These are phyloP conservation scores for Stellera chamaejasme DNA, from an alignment of 345 rosid species.

Conservation along the genomic window DNA sequence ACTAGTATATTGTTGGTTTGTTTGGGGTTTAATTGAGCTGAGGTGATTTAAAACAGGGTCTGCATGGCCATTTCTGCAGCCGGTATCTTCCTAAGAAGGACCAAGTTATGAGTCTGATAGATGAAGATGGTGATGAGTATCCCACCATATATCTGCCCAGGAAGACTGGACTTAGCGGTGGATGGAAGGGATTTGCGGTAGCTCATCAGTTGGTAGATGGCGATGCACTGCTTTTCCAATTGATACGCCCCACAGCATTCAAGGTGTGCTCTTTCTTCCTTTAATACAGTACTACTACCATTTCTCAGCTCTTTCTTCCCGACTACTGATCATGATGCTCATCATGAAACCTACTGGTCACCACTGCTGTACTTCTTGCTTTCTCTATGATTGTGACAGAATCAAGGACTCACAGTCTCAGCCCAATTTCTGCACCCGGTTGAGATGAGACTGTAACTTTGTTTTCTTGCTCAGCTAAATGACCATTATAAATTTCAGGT, in stretches of 20 bases:
- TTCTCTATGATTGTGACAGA: not conserved
- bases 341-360: not conserved
- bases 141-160: slow-evolving; percentile 38
- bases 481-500: slow-evolving; percentile 19
- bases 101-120: slow-evolving; percentile 30
- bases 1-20: too few species aligned
- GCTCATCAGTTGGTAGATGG: slow-evolving; percentile 63
- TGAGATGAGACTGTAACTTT: too few species aligned
- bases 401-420: too few species aligned
- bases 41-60: slow-evolving; percentile 43
- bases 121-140: slow-evolving; percentile 36
- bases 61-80: slow-evolving; percentile 45
- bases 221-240: slow-evolving; percentile 54
- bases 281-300: too few species aligned
- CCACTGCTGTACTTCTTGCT: not conserved
- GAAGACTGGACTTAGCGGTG: slow-evolving; percentile 58
- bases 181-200: slow-evolving; percentile 66
- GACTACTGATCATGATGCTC: not conserved
- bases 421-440: too few species aligned
- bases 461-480: not conserved
- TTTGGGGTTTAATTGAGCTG: too few species aligned
- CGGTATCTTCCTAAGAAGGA: slow-evolving; percentile 36
- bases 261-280: slow-evolving; percentile 53
- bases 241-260: slow-evolving; percentile 32
- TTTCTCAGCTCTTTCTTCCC: not conserved